These are phyloP conservation scores for Conoideocrella luteorostrata DNA, from an alignment of 2,329 filamentous ascomycete species.

Conservation along the genomic window DNA sequence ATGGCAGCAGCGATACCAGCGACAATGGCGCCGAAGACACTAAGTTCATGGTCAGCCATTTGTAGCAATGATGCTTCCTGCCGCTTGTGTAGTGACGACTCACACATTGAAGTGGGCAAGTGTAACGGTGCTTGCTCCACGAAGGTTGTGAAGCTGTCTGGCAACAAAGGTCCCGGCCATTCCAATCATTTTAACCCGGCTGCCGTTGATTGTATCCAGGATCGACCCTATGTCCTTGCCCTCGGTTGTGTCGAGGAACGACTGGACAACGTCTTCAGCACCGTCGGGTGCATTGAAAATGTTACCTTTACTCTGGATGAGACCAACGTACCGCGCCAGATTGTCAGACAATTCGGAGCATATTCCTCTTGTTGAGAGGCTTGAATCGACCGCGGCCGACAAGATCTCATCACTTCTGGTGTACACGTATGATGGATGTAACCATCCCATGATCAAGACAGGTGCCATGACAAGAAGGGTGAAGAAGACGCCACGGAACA, in stretches of 20 bases:
- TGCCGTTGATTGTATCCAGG: too few species aligned
- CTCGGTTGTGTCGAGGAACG: too few species aligned
- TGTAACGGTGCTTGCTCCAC: constrained; percentile 7
- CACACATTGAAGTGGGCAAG: constrained; percentile 19
- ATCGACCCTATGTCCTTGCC: too few species aligned
- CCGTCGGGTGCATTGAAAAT: too few species aligned
- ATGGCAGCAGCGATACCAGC: constrained; percentile 14
- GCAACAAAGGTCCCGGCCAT: constrained; percentile 4
- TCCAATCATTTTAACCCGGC: too few species aligned
- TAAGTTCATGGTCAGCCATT: constrained; percentile 7
- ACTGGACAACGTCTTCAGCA: too few species aligned
- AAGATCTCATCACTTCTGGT: neutral
- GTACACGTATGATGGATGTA: neutral
- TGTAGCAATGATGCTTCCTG: constrained; percentile 9
- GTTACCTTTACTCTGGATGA: too few species aligned
- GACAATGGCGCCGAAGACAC: constrained; percentile 15
- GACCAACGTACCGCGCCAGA: too few species aligned
- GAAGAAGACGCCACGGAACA: constrained; percentile 18
- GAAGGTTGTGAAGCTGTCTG: neutral
- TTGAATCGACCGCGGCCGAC: neutral
- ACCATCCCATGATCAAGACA: constrained; percentile 13
- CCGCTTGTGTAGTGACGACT: constrained; percentile 1
- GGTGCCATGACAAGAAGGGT: constrained; percentile 16
- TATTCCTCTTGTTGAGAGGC: neutral
- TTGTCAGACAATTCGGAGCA: neutral